Evolutionary conservation across 1,284 basidiomycete genomes (phyloP), one percentile per base, ranked within the genome.

Genomic region (Ustilago tritici): DNA sequence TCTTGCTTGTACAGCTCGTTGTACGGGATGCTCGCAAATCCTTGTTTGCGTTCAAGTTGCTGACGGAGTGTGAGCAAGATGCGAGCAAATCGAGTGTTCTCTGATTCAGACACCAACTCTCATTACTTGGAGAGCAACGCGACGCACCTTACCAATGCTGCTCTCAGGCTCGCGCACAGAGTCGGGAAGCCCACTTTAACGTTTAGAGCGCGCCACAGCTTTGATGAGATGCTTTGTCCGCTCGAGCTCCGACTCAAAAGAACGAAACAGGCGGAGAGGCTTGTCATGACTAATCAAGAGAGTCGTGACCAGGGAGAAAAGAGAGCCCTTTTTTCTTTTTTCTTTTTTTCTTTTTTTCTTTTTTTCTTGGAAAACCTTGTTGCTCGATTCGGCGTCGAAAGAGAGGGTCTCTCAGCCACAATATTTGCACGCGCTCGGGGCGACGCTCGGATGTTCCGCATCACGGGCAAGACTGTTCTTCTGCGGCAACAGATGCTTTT

Each of bases 91-190:
- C 36, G 36, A 38, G 36, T 38, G 10, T 10, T 38, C 36, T 38
- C 14, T 38, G 10, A 38, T 38, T 10, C 36, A 10, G 36, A 38
- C 32, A 53, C 31, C 47, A 23, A 23, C 47, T 31, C 19, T 52
- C 23, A 28, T 28, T 3, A 28, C 23, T 28, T 28, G 23, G 23
- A 28, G 23, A 28, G 23, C 10, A 17, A 54, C 34, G 32, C 52
- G 52, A 36, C 15, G 5, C 46, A n/a, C n/a, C 23, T 14, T 47
- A 38, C 54, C 58, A 47, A 10, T 41, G 53, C 47, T 67, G 43
- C 32, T 49, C 58, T 47, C 54, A 67, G 65, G 47, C 31, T 61
- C 65, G 65, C 54, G 53, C 55, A 50, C 53, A 50, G 53, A 61
- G 38, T 43, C 31, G 52, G 60, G n/a, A 43, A 54, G n/a, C 49